phyloP scores from a whole-genome alignment of 2,329 filamentous ascomycete species.

The Diaporthe longicolla region DNA sequence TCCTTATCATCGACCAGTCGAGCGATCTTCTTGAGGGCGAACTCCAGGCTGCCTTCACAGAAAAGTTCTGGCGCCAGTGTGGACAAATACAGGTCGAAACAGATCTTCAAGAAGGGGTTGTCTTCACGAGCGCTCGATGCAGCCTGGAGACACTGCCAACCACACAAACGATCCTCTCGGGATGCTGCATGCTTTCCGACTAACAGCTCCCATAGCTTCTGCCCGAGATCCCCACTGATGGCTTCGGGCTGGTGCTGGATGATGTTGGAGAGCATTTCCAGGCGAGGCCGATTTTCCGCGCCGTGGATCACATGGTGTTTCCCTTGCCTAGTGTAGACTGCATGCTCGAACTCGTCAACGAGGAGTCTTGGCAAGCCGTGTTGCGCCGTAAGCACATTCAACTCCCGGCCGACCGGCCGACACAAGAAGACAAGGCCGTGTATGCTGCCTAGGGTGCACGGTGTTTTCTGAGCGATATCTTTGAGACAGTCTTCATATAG shows the following conservation, averaged over 20 bases:
- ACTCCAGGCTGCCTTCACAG: slow-evolving; percentile 73
- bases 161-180: slow-evolving; percentile 72
- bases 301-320: slow-evolving; percentile 63
- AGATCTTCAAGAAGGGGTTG: slow-evolving; percentile 69
- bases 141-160: slow-evolving; percentile 77
- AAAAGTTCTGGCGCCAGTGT: slow-evolving; percentile 70
- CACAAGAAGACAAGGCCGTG: slow-evolving; percentile 68
- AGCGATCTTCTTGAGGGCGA: slow-evolving; percentile 68
- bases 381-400: slow-evolving; percentile 71
- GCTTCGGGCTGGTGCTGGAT: slow-evolving; percentile 71
- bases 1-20: slow-evolving; percentile 61
- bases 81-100: slow-evolving; percentile 70
- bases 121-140: slow-evolving; percentile 61
- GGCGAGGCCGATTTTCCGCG: slow-evolving; percentile 65
- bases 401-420: slow-evolving; percentile 62
- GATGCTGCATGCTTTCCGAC: slow-evolving; percentile 75
- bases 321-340: slow-evolving; percentile 60
- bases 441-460: slow-evolving; percentile 81
- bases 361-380: slow-evolving; percentile 74
- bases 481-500: slow-evolving; percentile 77
- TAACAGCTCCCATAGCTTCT: slow-evolving; percentile 79
- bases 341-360: slow-evolving; percentile 74
- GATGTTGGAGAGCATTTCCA: slow-evolving; percentile 70
- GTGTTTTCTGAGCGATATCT: slow-evolving; percentile 75
- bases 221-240: slow-evolving; percentile 73